A percentile compares a stretch with the other conserved stretches of the same genome.
phyloP scores from a whole-genome alignment of 805 yeast species.

The Blastobotrys terrestris region DNA sequence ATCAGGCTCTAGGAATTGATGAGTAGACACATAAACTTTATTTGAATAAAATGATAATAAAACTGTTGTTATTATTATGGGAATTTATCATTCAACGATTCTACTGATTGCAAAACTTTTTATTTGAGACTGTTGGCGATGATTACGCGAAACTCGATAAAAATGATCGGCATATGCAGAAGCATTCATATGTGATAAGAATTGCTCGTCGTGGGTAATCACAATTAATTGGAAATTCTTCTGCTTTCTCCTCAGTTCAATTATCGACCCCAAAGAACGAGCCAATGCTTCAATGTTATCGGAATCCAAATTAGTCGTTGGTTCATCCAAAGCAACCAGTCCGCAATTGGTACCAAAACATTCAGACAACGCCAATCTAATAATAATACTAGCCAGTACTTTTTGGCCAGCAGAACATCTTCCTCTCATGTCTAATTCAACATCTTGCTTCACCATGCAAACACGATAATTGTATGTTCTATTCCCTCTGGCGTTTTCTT shows the following conservation, averaged over 20 bases:
- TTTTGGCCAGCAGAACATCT: slow-evolving; percentile 98
- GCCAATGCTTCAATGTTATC: slow-evolving; percentile 89
- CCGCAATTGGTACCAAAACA: slow-evolving; percentile 95
- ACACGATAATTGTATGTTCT: slow-evolving; percentile 87
- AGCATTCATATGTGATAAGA: slow-evolving; percentile 79
- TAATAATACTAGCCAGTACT: slow-evolving; percentile 85
- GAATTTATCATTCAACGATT: slow-evolving; percentile 7
- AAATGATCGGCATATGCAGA: slow-evolving; percentile 80
- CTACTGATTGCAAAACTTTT: slow-evolving; percentile 37
- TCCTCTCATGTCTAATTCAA: slow-evolving; percentile 96
- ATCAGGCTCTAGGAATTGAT: slow-evolving; percentile 15
- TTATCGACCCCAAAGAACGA: slow-evolving; percentile 64
- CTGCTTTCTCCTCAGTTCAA: slow-evolving; percentile 68
- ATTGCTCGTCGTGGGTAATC: slow-evolving; percentile 94
- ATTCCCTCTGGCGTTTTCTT: slow-evolving; percentile 41
- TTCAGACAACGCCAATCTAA: slow-evolving; percentile 87
- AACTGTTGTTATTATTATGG: not conserved
- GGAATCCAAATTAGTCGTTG: slow-evolving; percentile 89
- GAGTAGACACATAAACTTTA: not conserved
- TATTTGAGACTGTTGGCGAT: slow-evolving; percentile 73
- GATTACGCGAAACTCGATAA: slow-evolving; percentile 74
- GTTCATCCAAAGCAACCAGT: slow-evolving; percentile 93
- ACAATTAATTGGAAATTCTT: slow-evolving; percentile 89
- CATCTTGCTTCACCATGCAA: slow-evolving; percentile 88
- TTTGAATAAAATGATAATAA: not conserved